Base-by-base conservation (phyloP, 768 basidiomycete genomes). In the Mycena maculata region DNA sequence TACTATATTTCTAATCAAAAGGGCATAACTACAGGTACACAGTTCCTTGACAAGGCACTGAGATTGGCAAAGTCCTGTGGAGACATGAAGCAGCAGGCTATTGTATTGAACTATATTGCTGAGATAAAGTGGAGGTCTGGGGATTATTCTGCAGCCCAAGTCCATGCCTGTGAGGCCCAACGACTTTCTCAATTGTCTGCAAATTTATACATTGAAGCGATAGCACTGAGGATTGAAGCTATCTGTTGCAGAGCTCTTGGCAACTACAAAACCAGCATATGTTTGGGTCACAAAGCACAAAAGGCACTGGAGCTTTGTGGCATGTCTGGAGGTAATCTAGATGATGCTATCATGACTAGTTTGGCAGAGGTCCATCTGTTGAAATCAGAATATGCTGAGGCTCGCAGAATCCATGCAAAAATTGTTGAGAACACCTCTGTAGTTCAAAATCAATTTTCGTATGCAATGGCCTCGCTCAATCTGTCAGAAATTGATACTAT, bases 371-470 rank as follows among this genome's bases (percentile, higher is more conserved):
- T 63, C 4, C 36, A 63, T 38, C 16, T 47, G 1, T 10, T 63
- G 3, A 63, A 63, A 39, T 56, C 62, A 1, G 62, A 63, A 48
- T 63, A 63, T 44, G 23, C 13, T 1, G 44, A 63, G 33, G 62
- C 62, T 4, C 8, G 6, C 3, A 1, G 1, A 1, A 27, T 63
- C 9, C 9, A n/a, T n/a, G n/a, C n/a, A n/a, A n/a, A n/a, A n/a
- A n/a, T n/a, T n/a, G n/a, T n/a, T n/a, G n/a, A n/a, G n/a, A n/a
- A n/a, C n/a, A n/a, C n/a, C n/a, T n/a, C n/a, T n/a, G n/a, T n/a
- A n/a, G n/a, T n/a, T n/a, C n/a, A n/a, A n/a, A n/a, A n/a, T n/a
- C n/a, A n/a, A n/a, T n/a, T n/a, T n/a, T n/a, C n/a, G n/a, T n/a
- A n/a, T n/a, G 54, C 20, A 12, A 15, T 3, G 22, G 36, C n/a